phyloP scores from a whole-genome alignment of 208 protist species.

The Leishmania tarentolae region DNA sequence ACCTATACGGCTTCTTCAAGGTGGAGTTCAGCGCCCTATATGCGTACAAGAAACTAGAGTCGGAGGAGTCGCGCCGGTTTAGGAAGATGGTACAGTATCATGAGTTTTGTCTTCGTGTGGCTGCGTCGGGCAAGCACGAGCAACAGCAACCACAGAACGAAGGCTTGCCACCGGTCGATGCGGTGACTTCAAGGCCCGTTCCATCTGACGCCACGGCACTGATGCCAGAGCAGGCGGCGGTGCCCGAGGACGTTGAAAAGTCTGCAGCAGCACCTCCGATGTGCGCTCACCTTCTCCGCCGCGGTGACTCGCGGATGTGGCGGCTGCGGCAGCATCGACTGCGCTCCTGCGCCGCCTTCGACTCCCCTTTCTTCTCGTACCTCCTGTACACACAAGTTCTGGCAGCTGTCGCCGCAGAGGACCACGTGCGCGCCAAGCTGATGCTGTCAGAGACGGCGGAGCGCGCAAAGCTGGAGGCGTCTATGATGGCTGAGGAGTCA shows the following conservation, averaged over 20 bases:
- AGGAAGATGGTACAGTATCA: slow-evolving; percentile 43
- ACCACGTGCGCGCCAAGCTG: slow-evolving; percentile 19
- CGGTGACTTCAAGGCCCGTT: neutral
- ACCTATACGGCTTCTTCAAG: slow-evolving; percentile 23
- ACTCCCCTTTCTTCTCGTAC: slow-evolving; percentile 58
- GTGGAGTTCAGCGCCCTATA: slow-evolving; percentile 35
- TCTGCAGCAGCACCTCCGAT: neutral
- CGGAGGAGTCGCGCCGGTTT: slow-evolving; percentile 48
- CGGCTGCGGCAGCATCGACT: slow-evolving; percentile 29
- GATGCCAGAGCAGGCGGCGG: neutral
- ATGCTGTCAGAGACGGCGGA: slow-evolving; percentile 13
- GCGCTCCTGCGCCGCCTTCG: slow-evolving; percentile 32
- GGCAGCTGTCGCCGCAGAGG: slow-evolving; percentile 27
- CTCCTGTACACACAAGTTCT: slow-evolving; percentile 39
- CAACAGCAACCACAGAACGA: neutral
- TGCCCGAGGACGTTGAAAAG: neutral
- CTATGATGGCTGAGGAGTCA: slow-evolving; percentile 7
- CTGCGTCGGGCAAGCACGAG: slow-evolving; percentile 4
- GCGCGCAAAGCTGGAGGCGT: slow-evolving; percentile 5
- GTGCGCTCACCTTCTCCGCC: neutral
- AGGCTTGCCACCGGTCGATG: neutral
- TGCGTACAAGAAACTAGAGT: slow-evolving; percentile 31
- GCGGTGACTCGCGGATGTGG: slow-evolving; percentile 18
- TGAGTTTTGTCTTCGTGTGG: slow-evolving; percentile 38
- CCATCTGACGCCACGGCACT: neutral